A percentile compares a stretch with the other conserved stretches of the same genome.
Conservation (phyloP, 2,329 filamentous ascomycete genomes). For the Aspergillus sp. region DNA sequence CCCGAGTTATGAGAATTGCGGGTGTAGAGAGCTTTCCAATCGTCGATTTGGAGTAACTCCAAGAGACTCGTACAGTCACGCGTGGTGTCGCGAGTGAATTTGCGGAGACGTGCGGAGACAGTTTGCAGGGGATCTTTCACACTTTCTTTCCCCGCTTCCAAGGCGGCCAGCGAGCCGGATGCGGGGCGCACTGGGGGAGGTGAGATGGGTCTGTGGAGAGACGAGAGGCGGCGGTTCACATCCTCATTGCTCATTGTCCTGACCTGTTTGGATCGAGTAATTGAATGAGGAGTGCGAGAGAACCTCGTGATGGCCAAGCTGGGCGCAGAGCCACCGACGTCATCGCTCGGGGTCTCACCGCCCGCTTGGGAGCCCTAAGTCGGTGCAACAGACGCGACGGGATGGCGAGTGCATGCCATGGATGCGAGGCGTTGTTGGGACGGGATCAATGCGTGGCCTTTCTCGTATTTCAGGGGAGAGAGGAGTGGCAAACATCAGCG, state of each 20-base stretch:
- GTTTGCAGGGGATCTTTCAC: conserved; percentile 51
- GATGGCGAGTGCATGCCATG: no score
- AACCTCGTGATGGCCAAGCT: neutral
- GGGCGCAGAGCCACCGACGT: neutral
- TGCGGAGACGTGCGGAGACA: conserved; percentile 45
- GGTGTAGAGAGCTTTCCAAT: conserved; percentile 49
- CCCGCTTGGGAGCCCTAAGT: neutral
- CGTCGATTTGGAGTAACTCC: conserved; percentile 1
- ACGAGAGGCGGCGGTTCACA: neutral
- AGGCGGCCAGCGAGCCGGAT: conserved; percentile 36
- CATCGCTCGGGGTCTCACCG: neutral
- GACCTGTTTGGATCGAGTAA: neutral
- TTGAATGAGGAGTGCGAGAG: neutral
- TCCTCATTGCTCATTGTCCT: neutral
- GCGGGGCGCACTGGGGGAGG: neutral
- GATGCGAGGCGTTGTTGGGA: neutral
- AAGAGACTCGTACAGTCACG: neutral
- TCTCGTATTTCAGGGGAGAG: no score
- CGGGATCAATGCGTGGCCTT: neutral
- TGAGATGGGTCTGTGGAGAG: neutral
- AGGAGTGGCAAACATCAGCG: neutral
- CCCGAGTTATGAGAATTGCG: conserved; percentile 48
- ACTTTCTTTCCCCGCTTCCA: conserved; percentile 52
- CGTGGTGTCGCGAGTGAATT: conserved; percentile 19
- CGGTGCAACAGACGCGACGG: no score